Percentiles rank a stretch among this genome's conserved stretches.
Evolutionary conservation across 352 stramenopile species (phyloP).

Genomic region (Blastocystis sp.): DNA sequence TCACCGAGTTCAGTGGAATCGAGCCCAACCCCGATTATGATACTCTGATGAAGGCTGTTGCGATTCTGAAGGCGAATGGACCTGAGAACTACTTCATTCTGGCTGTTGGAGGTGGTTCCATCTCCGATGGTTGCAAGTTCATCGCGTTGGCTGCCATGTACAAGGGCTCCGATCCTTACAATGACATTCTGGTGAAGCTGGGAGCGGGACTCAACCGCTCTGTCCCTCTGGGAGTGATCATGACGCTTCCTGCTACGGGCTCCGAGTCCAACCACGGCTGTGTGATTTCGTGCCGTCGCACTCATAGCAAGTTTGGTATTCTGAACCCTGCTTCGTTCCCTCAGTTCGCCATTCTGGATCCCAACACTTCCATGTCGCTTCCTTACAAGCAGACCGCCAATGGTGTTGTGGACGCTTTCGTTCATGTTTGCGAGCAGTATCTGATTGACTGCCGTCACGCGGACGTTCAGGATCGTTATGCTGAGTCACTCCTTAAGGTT

Average conservation of each 20-base stretch:
- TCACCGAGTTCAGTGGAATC: conserved; percentile 52
- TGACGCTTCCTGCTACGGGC: conserved; percentile 52
- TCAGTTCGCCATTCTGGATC: conserved; percentile 21
- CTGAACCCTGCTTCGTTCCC: neutral
- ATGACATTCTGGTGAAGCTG: neutral
- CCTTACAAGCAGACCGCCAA: conserved; percentile 26
- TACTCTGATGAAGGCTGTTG: conserved; percentile 52
- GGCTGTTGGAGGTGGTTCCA: conserved; percentile 44
- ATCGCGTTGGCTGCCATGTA: neutral
- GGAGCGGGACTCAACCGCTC: neutral
- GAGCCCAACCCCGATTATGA: conserved; percentile 54
- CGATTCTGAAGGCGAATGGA: neutral
- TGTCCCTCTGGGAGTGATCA: conserved; percentile 10
- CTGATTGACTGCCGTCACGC: conserved; percentile 9
- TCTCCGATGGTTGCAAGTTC: conserved; percentile 47
- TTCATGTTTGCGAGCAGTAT: conserved; percentile 55
- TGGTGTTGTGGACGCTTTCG: conserved; percentile 36
- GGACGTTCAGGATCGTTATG: conserved; percentile 52
- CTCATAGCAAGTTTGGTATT: neutral
- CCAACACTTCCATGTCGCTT: conserved; percentile 39
- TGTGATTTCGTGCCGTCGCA: neutral
- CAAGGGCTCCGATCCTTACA: neutral
- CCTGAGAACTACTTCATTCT: neutral
- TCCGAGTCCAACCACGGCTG: neutral
- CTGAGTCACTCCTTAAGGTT: conserved; percentile 10